Base-by-base conservation (phyloP, 768 basidiomycete genomes). In the Amanita jacksonii region DNA sequence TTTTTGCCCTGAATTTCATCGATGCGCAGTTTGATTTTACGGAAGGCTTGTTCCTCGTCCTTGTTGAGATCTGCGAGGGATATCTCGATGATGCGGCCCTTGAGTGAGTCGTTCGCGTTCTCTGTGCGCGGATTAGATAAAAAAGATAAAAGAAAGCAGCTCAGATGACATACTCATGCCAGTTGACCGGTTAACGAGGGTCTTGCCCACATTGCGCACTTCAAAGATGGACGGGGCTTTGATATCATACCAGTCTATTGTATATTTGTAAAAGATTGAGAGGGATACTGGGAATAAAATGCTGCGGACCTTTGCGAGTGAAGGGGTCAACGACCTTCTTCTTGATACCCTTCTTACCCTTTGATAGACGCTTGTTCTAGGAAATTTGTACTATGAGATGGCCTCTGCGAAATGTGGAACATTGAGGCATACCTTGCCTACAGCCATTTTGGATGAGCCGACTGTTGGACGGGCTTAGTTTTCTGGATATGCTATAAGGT, bases 311-410 rank as follows among this genome's bases (percentile, higher is more conserved):
- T 73, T 99, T 99, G 75, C 96, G 84, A 54, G 94, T 84, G 85
- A 99, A 96, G 52, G 96, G 92, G 78, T 99, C 96, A 51, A 99
- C 91, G 64, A 96, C 92, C 83, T 98, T 96, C 76, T 98, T 99
- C 91, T 99, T 99, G 76, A 97, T 83, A 65, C 90, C 91, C 75
- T 93, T 93, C 79, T 93, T 93, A 59, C 91, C 91, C 74, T 96
- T 96, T 39, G 91, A 92, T 56, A 93, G 79, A 63, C 91, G 83
- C 73, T 99, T 99, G 74, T 97, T 98, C 89, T 98, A 54, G 10
- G 33, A 28, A 31, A 2, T 16, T 18, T 28, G 31, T 35, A 16
- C 33, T 45, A 33, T 49, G 30, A 36, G 45, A 15, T 15, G 32
- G 40, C 24, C 19, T 4, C n/a, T 40, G 33, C 23, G 18, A 12